These are phyloP conservation scores for Neopestalotiopsis clavispora DNA, from an alignment of 2,329 filamentous ascomycete genomes.

Conservation along the genomic window DNA sequence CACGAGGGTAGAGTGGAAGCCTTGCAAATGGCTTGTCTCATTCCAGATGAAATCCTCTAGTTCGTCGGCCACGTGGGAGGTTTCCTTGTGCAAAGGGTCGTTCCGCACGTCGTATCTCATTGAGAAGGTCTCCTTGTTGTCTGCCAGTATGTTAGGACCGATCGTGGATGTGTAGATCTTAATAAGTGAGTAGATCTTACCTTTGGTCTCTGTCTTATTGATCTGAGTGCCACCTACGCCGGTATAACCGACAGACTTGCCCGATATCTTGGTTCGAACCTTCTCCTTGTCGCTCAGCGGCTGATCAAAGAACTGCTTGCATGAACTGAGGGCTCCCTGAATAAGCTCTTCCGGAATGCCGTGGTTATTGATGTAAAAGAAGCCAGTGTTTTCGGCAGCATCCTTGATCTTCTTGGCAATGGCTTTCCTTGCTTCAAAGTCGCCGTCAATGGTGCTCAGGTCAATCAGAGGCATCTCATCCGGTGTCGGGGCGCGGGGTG, in stretches of 20 bases:
- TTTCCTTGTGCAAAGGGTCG: slow-evolving; percentile 37
- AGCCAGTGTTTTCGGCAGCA: slow-evolving; percentile 41
- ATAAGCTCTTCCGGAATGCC: slow-evolving; percentile 35
- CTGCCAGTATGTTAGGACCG: slow-evolving; percentile 34
- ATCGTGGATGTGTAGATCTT: slow-evolving; percentile 32
- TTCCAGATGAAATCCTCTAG: slow-evolving; percentile 32
- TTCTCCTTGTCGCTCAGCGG: slow-evolving; percentile 28
- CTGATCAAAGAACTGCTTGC: slow-evolving; percentile 31
- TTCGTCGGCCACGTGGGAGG: not conserved
- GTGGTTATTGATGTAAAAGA: slow-evolving; percentile 48
- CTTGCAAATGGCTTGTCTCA: slow-evolving; percentile 33
- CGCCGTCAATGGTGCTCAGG: slow-evolving; percentile 40
- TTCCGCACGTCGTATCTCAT: slow-evolving; percentile 46
- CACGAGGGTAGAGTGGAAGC: slow-evolving; percentile 40
- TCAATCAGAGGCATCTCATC: slow-evolving; percentile 54
- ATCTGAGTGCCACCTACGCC: slow-evolving; percentile 41
- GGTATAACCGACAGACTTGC: slow-evolving; percentile 44
- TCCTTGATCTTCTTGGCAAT: slow-evolving; percentile 41
- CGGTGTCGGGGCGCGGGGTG: slow-evolving; percentile 43
- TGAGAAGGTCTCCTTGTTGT: slow-evolving; percentile 31
- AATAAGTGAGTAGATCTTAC: slow-evolving; percentile 41
- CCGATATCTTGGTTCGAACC: slow-evolving; percentile 38
- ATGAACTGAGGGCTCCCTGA: slow-evolving; percentile 29
- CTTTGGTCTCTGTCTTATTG: slow-evolving; percentile 30
- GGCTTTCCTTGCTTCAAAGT: slow-evolving; percentile 37